A percentile compares a stretch with the other conserved stretches of the same genome.
phyloP scores from a whole-genome alignment of 2,329 filamentous ascomycete species.

The Colletotrichum musae region DNA sequence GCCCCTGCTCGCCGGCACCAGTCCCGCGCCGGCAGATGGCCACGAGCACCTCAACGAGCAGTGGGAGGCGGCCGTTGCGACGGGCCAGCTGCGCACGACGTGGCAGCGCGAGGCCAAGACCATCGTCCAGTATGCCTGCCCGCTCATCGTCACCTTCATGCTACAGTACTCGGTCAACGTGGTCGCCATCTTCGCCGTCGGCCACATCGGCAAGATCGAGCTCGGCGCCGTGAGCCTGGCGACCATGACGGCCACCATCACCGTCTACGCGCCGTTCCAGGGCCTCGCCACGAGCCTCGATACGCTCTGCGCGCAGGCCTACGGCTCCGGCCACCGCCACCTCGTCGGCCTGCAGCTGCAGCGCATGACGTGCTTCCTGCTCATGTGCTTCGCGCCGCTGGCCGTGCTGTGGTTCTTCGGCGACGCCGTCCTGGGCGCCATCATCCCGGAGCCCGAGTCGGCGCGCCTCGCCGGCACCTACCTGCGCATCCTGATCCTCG shows the following conservation, averaged over 20 bases:
- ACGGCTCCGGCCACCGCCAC: conserved; percentile 90
- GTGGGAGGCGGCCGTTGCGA: conserved; percentile 88
- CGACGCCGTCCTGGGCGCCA: conserved; percentile 70
- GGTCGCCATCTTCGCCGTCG: conserved; percentile 83
- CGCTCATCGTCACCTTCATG: conserved; percentile 81
- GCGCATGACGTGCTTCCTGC: conserved; percentile 84
- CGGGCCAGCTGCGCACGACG: conserved; percentile 87
- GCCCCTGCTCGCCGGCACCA: conserved; percentile 52
- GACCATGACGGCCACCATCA: conserved; percentile 86
- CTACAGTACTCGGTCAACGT: conserved; percentile 90
- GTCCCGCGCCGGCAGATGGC: conserved; percentile 45
- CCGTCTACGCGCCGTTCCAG: conserved; percentile 82
- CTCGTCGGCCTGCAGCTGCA: conserved; percentile 86
- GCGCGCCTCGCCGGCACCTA: conserved; percentile 80
- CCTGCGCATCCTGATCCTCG: conserved; percentile 78
- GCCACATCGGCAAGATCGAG: conserved; percentile 78
- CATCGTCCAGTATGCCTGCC: conserved; percentile 78
- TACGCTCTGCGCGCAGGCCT: conserved; percentile 94
- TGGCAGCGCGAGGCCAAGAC: conserved; percentile 93
- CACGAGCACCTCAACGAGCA: conserved; percentile 76
- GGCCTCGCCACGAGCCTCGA: conserved; percentile 92
- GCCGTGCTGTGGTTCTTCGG: conserved; percentile 79
- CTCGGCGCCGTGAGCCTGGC: conserved; percentile 62
- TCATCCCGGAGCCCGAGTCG: conserved; percentile 68
- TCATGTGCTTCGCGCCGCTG: conserved; percentile 80